Base-by-base conservation (phyloP, 345 rosid genomes). In the Lumnitzera littorea region DNA sequence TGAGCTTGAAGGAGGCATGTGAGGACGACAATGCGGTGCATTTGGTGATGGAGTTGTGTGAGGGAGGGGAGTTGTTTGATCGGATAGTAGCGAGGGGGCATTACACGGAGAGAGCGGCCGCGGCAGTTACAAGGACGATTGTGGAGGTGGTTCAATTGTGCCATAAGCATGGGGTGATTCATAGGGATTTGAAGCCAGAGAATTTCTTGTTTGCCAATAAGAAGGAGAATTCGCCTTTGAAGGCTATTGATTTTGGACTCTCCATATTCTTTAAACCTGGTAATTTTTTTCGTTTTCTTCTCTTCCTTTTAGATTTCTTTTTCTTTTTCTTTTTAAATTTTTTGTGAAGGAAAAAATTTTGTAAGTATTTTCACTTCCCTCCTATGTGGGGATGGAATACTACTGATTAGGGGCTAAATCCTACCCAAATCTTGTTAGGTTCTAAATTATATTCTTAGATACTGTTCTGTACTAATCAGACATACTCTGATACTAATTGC, bases 11-110 rank as follows among this genome's bases (percentile, higher is more conserved):
- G 67, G 99, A 95, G 67, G 96, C 99, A 5, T 88, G 92, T 61
- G 99, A 95, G 81, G 99, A 95, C 55, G 96, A 95, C 56, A 82
- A 73, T 72, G 99, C 99, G 12, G 99, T 95, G 70, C 97, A 95
- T 82, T 78, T 92, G 77, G 97, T 92, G 59, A 95, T 95, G 99
- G 99, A 95, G 87, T 75, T 95, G n/a, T 95, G 99, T 46, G 99
- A 95, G 70, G 99, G 99, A 12, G 99, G 99, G 15, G 99, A 95
- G 67, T 83, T 95, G 59, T 95, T 95, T 67, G 99, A 95, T 82
- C 88, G 99, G 88, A 95, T 95, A 65, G 99, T 95, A 5, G 97
- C 99, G 0, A 72, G 99, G 69, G 99, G 99, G 17, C 99, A 95
- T 72, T 95, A 95, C 63, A 86, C 97, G 0, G 99, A 95, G 82